Conservation (phyloP, 2,329 filamentous ascomycete species). For the Sporothrix sp. region DNA sequence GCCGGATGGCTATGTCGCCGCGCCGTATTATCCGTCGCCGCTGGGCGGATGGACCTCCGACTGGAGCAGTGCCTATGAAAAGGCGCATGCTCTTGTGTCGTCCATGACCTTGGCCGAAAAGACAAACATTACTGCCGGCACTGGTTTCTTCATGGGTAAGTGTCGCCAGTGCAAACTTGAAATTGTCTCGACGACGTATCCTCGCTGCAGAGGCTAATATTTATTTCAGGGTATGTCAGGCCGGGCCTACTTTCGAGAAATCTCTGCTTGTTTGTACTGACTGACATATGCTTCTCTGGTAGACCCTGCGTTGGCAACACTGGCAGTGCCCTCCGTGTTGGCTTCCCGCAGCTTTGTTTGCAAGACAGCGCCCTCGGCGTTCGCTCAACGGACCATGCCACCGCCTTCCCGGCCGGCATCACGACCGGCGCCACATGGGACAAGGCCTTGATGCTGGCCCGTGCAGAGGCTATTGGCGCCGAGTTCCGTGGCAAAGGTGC, state of each 20-base stretch:
- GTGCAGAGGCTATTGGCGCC: constrained; percentile 49
- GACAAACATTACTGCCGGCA: constrained; percentile 65
- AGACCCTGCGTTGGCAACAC: constrained; percentile 55
- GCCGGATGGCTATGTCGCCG: constrained; percentile 31
- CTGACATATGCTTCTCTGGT: no score
- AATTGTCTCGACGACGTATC: not conserved
- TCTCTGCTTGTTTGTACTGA: not conserved
- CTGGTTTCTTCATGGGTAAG: constrained; percentile 58
- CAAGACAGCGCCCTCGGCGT: constrained; percentile 75
- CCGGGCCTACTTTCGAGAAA: not conserved
- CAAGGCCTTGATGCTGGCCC: constrained; percentile 49
- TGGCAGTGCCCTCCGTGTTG: constrained; percentile 25
- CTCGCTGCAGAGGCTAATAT: not conserved
- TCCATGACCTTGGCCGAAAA: constrained; percentile 75
- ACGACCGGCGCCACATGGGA: constrained; percentile 76
- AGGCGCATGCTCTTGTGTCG: constrained; percentile 57
- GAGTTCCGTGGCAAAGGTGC: constrained; percentile 60
- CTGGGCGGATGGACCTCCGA: constrained; percentile 59
- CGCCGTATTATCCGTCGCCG: constrained; percentile 64
- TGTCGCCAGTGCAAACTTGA: no score
- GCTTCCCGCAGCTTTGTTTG: constrained; percentile 64
- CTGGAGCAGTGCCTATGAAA: constrained; percentile 62
- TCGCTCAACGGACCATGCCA: constrained; percentile 55
- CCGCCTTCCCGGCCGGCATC: constrained; percentile 71
- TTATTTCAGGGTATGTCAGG: not conserved